These are phyloP conservation scores for Coemansia sp. DNA, from an alignment of 192 early-diverging fungal species.

Conservation along the genomic window DNA sequence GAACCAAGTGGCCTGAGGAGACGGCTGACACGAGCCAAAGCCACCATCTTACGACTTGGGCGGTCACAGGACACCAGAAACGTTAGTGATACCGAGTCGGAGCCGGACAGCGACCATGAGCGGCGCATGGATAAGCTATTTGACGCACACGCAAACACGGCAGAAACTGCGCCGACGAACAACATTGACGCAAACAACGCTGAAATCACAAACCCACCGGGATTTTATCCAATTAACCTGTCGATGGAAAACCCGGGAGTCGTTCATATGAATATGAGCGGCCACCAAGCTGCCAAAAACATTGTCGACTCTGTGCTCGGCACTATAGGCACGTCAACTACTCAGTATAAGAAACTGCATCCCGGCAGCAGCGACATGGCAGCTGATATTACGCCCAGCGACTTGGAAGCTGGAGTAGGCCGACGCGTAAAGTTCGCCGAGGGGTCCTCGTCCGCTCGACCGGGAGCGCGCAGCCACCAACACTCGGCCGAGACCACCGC, in stretches of 20 bases:
- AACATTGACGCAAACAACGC: conserved; percentile 55
- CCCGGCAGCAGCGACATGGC: background rate
- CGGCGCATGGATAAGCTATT: conserved; percentile 45
- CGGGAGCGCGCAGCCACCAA: background rate
- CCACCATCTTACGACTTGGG: conserved; percentile 27
- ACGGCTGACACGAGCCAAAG: conserved; percentile 33
- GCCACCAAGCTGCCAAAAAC: conserved; percentile 46
- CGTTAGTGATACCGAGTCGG: conserved; percentile 24
- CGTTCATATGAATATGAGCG: conserved; percentile 55
- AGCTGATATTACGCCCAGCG: conserved; percentile 22
- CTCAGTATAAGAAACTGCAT: background rate
- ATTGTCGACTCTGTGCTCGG: conserved; percentile 52
- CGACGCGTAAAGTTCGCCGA: conserved; percentile 2
- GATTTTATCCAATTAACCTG: conserved; percentile 50
- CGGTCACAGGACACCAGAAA: conserved; percentile 28
- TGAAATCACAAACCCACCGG: conserved; percentile 31
- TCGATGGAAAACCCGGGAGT: conserved; percentile 52
- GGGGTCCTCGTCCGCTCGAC: background rate
- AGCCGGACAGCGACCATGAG: conserved; percentile 33
- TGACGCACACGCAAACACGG: conserved; percentile 38
- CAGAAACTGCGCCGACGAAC: conserved; percentile 26
- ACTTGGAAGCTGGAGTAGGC: conserved; percentile 38
- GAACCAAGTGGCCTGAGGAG: conserved; percentile 39
- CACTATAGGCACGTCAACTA: conserved; percentile 38
- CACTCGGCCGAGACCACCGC: background rate